Evolutionary conservation across 768 basidiomycete genomes (phyloP), one percentile per base, ranked within the genome.

Genomic region (Phylloporus scabripes): DNA sequence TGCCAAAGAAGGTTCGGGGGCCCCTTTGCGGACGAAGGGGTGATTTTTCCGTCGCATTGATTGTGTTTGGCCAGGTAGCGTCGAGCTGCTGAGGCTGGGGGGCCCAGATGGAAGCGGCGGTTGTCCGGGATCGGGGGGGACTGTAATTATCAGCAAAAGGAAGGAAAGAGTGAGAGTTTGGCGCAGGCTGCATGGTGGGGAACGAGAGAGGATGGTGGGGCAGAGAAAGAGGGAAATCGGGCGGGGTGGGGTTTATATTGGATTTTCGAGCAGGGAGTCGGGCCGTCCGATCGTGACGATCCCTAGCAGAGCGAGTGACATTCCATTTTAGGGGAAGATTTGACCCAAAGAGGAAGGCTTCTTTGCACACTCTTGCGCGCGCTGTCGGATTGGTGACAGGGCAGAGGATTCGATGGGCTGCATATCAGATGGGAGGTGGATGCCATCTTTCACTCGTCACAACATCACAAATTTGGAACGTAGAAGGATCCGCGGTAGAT

Each of bases 51-150:
- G n/a, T n/a, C n/a, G n/a, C n/a, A n/a, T n/a, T n/a, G n/a, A n/a
- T n/a, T n/a, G n/a, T n/a, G n/a, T n/a, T n/a, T n/a, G n/a, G 83
- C 87, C 87, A 91, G 11, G 80, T 76, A 5, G 72, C 61, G 17
- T 83, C 83, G 14, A 78, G 75, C 5, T 78, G 78, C 63, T 83
- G 85, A 4, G 86, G 84, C 61, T 84, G 85, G 7, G 87, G 87
- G 1, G 88, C 88, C 87, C 87, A 91, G 53, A 91, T 90, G 44
- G 86, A 87, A 12, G 74, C 74, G 29, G 70, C 67, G 0, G 62
- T 65, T 21, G 77, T 71, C 56, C 72, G 73, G 44, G 66, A 68
- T 32, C 64, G 58, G 4, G 73, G 70, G 32, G 72, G 73, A 57
- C 63, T 71, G 49, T 67, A 64, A 41, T 76, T 69, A 44, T 73